A percentile compares a stretch with the other conserved stretches of the same genome.
These are phyloP conservation scores for Xylaria hypoxylon DNA, from an alignment of 2,329 filamentous ascomycete species.

Conservation along the genomic window DNA sequence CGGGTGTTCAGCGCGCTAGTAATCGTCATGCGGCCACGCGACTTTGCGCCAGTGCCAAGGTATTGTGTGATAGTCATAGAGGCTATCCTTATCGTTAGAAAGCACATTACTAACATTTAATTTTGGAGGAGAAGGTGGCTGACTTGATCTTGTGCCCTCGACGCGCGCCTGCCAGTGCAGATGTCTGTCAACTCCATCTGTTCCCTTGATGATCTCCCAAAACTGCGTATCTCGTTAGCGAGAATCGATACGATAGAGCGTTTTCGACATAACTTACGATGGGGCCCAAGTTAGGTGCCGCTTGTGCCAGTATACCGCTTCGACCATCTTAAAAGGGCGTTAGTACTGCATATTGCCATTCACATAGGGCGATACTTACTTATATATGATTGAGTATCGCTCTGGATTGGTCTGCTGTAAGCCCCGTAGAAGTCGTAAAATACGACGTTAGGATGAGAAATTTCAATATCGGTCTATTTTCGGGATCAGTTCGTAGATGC, in stretches of 20 bases:
- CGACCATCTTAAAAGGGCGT: constrained; percentile 40
- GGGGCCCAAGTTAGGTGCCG: constrained; percentile 72
- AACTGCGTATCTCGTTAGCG: constrained; percentile 43
- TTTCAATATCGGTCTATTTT: constrained; percentile 57
- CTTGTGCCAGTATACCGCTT: constrained; percentile 70
- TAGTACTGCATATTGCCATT: constrained; percentile 6
- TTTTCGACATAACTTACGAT: constrained; percentile 53
- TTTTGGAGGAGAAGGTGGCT: not conserved
- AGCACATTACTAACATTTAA: not conserved
- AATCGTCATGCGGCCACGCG: constrained; percentile 72
- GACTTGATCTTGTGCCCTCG: constrained; percentile 57
- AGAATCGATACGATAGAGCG: not conserved
- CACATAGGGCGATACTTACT: constrained; percentile 44
- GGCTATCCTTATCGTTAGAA: constrained; percentile 44
- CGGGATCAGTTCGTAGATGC: constrained; percentile 28
- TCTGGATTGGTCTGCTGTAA: constrained; percentile 60
- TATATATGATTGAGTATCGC: constrained; percentile 60
- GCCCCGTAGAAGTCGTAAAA: constrained; percentile 76
- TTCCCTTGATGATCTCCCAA: constrained; percentile 68
- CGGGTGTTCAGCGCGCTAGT: constrained; percentile 66
- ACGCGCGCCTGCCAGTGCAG: constrained; percentile 75
- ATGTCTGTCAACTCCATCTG: constrained; percentile 70
- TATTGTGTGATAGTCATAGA: constrained; percentile 70
- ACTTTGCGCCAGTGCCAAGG: constrained; percentile 71
- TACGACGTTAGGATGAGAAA: constrained; percentile 59